Percentiles rank a stretch among this genome's conserved stretches.
Conservation (phyloP, 2,329 filamentous ascomycete genomes). For the Colletotrichum eremochloae region DNA sequence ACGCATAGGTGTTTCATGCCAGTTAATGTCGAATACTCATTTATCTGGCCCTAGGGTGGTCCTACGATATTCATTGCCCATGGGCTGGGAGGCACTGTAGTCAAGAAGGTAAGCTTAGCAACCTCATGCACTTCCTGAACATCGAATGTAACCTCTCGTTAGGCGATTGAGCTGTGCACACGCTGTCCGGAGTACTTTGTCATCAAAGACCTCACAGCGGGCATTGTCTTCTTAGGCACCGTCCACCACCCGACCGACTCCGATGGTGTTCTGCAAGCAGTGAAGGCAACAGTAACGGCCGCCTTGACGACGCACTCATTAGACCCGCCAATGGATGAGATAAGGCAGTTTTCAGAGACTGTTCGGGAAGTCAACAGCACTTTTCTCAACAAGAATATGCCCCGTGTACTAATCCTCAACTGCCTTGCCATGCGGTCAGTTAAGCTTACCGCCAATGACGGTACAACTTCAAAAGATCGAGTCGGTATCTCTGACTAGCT, state of each 20-base stretch:
- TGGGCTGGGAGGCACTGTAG: constrained; percentile 45
- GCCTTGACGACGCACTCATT: constrained; percentile 15
- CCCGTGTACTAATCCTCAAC: constrained; percentile 20
- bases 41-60: constrained; percentile 36
- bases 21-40: neutral
- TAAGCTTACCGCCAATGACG: neutral
- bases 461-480: constrained; percentile 4
- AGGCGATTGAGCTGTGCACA: constrained; percentile 4
- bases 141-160: neutral
- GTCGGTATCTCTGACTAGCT: neutral
- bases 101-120: constrained; percentile 44
- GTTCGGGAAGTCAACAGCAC: constrained; percentile 43
- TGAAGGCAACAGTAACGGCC: constrained; percentile 40
- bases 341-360: constrained; percentile 44
- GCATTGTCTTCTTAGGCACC: constrained; percentile 46
- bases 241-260: constrained; percentile 44
- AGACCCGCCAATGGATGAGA: constrained; percentile 36
- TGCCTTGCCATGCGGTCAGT: constrained; percentile 19
- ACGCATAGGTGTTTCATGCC: neutral
- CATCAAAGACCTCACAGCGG: constrained; percentile 35
- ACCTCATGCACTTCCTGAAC: no score
- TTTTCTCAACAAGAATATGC: neutral
- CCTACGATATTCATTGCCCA: constrained; percentile 46
- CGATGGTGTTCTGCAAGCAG: constrained; percentile 42
- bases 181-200: constrained; percentile 25